Evolutionary conservation across 208 protist genomes (phyloP).

Genomic region (Leishmania aethiopica): DNA sequence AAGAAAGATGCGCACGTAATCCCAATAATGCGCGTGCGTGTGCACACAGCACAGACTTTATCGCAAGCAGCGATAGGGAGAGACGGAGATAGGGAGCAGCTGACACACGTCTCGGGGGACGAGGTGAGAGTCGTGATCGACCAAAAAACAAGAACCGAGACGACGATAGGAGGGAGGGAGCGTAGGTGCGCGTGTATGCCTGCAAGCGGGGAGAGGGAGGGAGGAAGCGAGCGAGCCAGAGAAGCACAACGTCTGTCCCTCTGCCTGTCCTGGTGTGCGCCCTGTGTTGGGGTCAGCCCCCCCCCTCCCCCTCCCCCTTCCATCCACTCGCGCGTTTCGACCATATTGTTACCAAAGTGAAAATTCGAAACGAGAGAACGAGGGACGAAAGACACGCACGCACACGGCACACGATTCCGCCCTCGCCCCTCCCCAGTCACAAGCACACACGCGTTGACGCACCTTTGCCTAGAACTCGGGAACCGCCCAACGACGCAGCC

Average conservation of each 20-base stretch:
- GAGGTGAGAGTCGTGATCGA: not conserved
- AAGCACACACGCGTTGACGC: too few species aligned
- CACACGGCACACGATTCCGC: not conserved
- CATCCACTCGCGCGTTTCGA: not conserved
- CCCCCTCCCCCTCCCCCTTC: not conserved
- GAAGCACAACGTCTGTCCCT: not conserved
- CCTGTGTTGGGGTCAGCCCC: not conserved
- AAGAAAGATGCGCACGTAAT: not conserved
- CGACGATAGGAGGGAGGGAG: not conserved
- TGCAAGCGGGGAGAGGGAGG: not conserved
- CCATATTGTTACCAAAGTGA: conserved; percentile 51
- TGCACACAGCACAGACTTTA: not conserved
- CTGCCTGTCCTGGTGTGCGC: not conserved
- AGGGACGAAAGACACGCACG: not conserved
- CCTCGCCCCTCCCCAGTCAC: not conserved
- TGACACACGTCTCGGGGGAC: too few species aligned
- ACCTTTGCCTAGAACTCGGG: not conserved
- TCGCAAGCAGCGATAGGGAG: not conserved
- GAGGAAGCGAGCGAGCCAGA: not conserved
- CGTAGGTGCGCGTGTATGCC: not conserved
- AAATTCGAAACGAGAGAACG: conserved; percentile 5
- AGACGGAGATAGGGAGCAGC: not conserved
- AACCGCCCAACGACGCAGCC: not conserved
- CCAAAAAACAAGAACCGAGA: not conserved
- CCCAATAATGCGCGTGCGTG: not conserved